A percentile compares a stretch with the other conserved stretches of the same genome.
These are phyloP conservation scores for Fagopyrum homotropicum DNA, from an alignment of 148 eudicot species.

Conservation along the genomic window DNA sequence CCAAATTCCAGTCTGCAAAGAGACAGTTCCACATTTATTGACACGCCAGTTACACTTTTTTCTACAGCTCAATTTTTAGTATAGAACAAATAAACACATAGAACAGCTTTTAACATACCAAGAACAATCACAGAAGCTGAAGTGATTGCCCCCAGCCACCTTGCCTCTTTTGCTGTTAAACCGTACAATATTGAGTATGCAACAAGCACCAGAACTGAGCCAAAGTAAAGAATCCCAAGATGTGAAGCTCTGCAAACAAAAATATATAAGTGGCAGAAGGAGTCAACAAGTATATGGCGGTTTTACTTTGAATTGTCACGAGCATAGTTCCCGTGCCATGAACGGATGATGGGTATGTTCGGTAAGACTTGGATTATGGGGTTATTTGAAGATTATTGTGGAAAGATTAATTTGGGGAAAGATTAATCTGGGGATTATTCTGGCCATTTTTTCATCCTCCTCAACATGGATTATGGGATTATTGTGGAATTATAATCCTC, in stretches of 20 bases:
- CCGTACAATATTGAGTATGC: slow-evolving; percentile 89
- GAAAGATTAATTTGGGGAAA: too few species aligned
- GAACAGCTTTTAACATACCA: slow-evolving; percentile 38
- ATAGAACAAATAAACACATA: background rate
- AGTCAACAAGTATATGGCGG: background rate
- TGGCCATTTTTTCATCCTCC: too few species aligned
- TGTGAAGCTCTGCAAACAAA: slow-evolving; percentile 69
- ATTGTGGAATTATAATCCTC: too few species aligned
- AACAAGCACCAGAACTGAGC: slow-evolving; percentile 73
- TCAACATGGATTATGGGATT: too few species aligned
- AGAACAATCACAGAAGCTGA: slow-evolving; percentile 90
- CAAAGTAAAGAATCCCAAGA: slow-evolving; percentile 77
- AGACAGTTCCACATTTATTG: background rate
- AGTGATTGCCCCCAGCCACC: slow-evolving; percentile 94
- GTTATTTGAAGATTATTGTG: too few species aligned
- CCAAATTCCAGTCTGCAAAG: slow-evolving; percentile 91
- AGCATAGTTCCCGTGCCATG: too few species aligned
- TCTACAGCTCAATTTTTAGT: background rate
- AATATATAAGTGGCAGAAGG: background rate
- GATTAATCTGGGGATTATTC: too few species aligned
- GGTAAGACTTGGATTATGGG: too few species aligned
- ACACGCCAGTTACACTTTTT: background rate
- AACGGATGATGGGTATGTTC: too few species aligned
- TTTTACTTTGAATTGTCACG: background rate
- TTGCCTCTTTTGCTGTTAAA: slow-evolving; percentile 81